Evolutionary conservation across 257 asterid genomes (phyloP).

Genomic region (Nicotiana benthamiana): DNA sequence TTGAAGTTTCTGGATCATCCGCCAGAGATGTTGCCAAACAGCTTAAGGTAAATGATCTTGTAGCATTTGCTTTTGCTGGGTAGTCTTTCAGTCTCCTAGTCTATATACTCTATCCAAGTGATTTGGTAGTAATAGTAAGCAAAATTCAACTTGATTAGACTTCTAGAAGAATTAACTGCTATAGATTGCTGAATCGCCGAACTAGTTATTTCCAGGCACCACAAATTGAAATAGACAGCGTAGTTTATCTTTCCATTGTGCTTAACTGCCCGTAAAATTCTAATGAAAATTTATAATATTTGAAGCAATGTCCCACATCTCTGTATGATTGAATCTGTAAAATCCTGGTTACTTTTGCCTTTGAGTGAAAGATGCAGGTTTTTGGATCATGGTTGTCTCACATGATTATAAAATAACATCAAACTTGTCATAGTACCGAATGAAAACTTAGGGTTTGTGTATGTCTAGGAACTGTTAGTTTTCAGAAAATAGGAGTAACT

Average conservation of each 20-base stretch:
- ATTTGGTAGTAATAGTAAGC: neutral
- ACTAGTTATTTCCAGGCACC: neutral
- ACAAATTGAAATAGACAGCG: no score
- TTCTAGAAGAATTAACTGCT: neutral
- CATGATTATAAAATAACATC: neutral
- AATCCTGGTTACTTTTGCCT: neutral
- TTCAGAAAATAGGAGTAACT: neutral
- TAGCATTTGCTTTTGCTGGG: neutral
- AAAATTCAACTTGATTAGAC: neutral
- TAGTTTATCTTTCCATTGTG: neutral
- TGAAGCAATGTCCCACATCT: neutral
- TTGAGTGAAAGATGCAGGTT: neutral
- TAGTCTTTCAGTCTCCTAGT: neutral
- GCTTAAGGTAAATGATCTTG: conserved; percentile 40
- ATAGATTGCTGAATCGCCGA: neutral
- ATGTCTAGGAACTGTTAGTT: neutral
- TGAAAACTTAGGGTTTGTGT: neutral
- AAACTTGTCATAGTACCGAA: neutral
- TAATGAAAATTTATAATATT: neutral
- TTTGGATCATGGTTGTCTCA: neutral
- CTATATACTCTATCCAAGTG: neutral
- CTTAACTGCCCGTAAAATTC: neutral
- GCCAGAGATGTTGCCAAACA: conserved; percentile 69
- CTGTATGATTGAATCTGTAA: neutral
- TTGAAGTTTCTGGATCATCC: conserved; percentile 72